Evolutionary conservation across 1,139 yeast species (phyloP), one percentile per base, ranked within the genome.

Genomic region (Saccharomycopsis crataegensis): DNA sequence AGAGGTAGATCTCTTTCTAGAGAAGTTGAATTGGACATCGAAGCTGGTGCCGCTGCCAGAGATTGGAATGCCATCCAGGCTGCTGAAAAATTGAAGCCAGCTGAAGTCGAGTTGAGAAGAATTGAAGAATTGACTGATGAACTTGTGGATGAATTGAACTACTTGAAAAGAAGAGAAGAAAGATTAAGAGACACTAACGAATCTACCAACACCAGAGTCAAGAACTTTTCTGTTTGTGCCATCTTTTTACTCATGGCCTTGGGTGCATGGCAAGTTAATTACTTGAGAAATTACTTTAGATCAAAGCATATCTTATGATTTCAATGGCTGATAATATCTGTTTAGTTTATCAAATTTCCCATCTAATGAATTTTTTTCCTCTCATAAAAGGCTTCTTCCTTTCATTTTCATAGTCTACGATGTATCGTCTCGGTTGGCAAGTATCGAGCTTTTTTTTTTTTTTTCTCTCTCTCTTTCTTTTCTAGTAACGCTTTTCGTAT

Each of bases 61-160:
- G 98, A 93, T 71, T 93, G 98, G 98, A 89, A 89, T 67, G 90
- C 94, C 33, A 76, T 90, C 59, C 97, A 91, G 73, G 91, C 96
- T 43, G 80, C 87, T 48, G 98, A 91, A 70, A 88, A 89, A 67
- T 82, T 93, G 70, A 88, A 86, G 72, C 98, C 99, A 9, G 81
- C 85, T 49, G 99, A 93, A 70, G 83, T 90, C 53, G 96, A 88
- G 64, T 76, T 93, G 68, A 83, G 91, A 68, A 83, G 87, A 66
- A 74, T 91, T 57, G 91, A 88, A 68, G 96, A 86, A 65, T 70
- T 88, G 70, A 80, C 94, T 51, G 83, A 79, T 58, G 98, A 93
- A 72, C 79, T 93, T 63, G 78, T 77, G 58, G 73, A 74, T 57
- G 96, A 90, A 66, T 75, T 91, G 68, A 85, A 83, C 62, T 93